These are phyloP conservation scores for Camellia granthamiana DNA, from an alignment of 148 eudicot species.

Conservation along the genomic window DNA sequence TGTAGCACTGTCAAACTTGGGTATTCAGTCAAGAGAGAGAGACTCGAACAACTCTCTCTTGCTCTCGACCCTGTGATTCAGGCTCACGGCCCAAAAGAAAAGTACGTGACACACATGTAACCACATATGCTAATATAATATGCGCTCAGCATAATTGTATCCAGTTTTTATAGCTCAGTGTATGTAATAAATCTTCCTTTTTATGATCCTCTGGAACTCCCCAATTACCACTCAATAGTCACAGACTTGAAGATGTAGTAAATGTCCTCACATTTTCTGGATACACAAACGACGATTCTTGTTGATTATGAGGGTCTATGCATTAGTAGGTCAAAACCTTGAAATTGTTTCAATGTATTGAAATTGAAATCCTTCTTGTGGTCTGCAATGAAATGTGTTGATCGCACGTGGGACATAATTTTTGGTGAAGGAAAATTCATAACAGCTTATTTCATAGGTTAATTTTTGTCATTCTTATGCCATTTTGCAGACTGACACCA, in stretches of 20 bases:
- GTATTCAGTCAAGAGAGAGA: background rate
- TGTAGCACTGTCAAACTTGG: background rate
- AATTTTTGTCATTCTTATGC: background rate
- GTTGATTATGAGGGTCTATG: too few species aligned
- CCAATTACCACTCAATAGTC: background rate
- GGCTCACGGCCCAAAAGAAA: background rate
- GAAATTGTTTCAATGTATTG: background rate
- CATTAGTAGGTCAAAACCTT: too few species aligned
- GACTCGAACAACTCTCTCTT: constrained; percentile 1
- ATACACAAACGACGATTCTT: too few species aligned
- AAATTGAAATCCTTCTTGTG: background rate
- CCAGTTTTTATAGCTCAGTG: background rate
- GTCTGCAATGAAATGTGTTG: background rate
- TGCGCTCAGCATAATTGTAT: background rate
- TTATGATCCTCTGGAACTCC: background rate
- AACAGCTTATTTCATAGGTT: background rate
- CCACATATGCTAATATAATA: background rate
- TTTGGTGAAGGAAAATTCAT: background rate
- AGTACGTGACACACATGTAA: background rate
- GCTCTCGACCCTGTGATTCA: background rate
- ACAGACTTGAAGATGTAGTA: background rate
- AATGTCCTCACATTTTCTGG: background rate
- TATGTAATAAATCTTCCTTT: background rate
- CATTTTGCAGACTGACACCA: constrained; percentile 84
- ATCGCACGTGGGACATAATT: background rate